A percentile compares a stretch with the other conserved stretches of the same genome.
Evolutionary conservation across 73 alveolate species (phyloP).

Genomic region (Paramecium sexaurelia): DNA sequence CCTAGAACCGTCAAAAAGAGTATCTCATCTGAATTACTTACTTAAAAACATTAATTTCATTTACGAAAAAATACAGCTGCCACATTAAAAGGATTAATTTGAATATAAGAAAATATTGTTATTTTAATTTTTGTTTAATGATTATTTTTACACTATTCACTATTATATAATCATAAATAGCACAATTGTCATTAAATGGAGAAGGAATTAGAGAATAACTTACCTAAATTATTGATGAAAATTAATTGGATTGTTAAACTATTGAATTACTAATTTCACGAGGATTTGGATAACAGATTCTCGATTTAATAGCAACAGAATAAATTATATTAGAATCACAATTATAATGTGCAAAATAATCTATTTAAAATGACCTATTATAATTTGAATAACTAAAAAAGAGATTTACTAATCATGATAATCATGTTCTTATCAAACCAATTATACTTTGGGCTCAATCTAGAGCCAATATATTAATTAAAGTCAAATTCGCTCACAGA

Average conservation of each 20-base stretch:
- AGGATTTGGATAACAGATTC: constrained; percentile 42
- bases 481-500: constrained; percentile 40
- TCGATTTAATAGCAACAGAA: background rate
- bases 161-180: background rate
- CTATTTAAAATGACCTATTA: background rate
- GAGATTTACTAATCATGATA: background rate
- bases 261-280: background rate
- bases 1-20: background rate
- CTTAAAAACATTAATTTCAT: background rate
- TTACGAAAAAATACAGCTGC: constrained; percentile 35
- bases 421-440: background rate
- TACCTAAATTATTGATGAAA: background rate
- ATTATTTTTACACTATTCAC: background rate
- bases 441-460: constrained; percentile 24
- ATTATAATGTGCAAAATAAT: background rate
- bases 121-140: background rate
- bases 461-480: background rate
- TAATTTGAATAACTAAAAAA: background rate
- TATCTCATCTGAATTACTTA: background rate
- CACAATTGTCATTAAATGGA: background rate
- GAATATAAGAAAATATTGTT: background rate
- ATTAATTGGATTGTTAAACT: background rate
- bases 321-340: background rate
- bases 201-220: background rate
- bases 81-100: background rate